A percentile compares a stretch with the other conserved stretches of the same genome.
phyloP scores from a whole-genome alignment of 2,329 filamentous ascomycete genomes.

The Xylariaceae sp. region DNA sequence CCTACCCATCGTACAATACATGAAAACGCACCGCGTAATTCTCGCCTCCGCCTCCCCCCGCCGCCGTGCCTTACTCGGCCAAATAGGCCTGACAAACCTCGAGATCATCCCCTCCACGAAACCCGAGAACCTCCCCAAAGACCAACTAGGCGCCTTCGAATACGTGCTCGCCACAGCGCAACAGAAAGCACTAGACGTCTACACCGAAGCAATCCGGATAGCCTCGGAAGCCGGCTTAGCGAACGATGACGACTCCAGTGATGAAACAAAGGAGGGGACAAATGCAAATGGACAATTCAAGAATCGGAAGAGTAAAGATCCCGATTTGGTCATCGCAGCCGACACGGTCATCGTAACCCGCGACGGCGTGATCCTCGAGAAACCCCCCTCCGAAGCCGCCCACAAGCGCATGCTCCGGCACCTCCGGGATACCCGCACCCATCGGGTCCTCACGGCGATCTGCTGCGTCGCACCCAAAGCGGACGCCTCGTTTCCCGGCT shows the following conservation, averaged over 20 bases:
- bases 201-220: slow-evolving; percentile 42
- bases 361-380: slow-evolving; percentile 79
- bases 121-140: slow-evolving; percentile 81
- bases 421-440: slow-evolving; percentile 70
- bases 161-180: slow-evolving; percentile 87
- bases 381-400: slow-evolving; percentile 75
- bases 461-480: slow-evolving; percentile 78
- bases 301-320: no score
- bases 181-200: slow-evolving; percentile 76
- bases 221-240: slow-evolving; percentile 28
- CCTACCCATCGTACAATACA: slow-evolving; percentile 71
- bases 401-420: slow-evolving; percentile 81
- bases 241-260: slow-evolving; percentile 12
- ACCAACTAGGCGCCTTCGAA: slow-evolving; percentile 70
- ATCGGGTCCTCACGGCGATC: slow-evolving; percentile 84
- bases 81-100: slow-evolving; percentile 76
- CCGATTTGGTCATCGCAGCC: slow-evolving; percentile 80
- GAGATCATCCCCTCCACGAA: slow-evolving; percentile 81
- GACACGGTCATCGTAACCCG: slow-evolving; percentile 84
- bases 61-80: slow-evolving; percentile 73
- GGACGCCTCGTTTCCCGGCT: slow-evolving; percentile 79
- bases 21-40: slow-evolving; percentile 77
- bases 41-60: slow-evolving; percentile 88
- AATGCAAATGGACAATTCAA: no score
- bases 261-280: slow-evolving; percentile 12